phyloP scores from a whole-genome alignment of 306 rosid species.

The Quercus rubra region DNA sequence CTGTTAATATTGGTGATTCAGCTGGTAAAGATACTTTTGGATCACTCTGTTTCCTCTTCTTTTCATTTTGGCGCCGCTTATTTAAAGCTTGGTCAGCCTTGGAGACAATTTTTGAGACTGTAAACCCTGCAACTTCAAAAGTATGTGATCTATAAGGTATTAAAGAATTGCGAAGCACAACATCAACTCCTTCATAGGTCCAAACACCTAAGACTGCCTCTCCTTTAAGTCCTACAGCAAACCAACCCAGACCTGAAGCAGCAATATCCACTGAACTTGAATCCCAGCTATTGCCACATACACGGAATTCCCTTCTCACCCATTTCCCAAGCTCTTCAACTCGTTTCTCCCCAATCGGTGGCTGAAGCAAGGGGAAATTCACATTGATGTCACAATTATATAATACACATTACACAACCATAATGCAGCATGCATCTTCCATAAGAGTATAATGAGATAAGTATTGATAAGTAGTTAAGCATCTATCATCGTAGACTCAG shows the following conservation, averaged over 20 bases:
- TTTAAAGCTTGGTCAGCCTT: constrained; percentile 62
- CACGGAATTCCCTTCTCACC: constrained; percentile 59
- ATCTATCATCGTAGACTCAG: neutral
- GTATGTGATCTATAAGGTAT: constrained; percentile 58
- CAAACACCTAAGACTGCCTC: constrained; percentile 70
- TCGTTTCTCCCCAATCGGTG: constrained; percentile 72
- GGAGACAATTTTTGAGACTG: constrained; percentile 78
- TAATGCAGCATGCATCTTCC: constrained; percentile 11
- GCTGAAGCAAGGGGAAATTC: constrained; percentile 48
- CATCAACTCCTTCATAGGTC: constrained; percentile 84
- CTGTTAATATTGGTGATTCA: constrained; percentile 19
- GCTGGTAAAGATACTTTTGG: constrained; percentile 18
- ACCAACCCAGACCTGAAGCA: constrained; percentile 92
- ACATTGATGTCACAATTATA: constrained; percentile 4
- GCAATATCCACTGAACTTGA: constrained; percentile 86
- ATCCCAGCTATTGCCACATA: constrained; percentile 85
- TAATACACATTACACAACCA: constrained; percentile 1
- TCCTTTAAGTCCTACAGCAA: constrained; percentile 87
- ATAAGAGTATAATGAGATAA: neutral
- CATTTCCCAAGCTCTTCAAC: constrained; percentile 81
- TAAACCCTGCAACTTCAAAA: constrained; percentile 80
- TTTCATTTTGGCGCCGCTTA: constrained; percentile 36
- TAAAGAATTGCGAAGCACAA: constrained; percentile 66
- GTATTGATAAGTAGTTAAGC: neutral
- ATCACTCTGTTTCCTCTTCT: constrained; percentile 32